Evolutionary conservation across 2,329 filamentous ascomycete genomes (phyloP), one percentile per base, ranked within the genome.

Genomic region (Colletotrichum eremochloae): DNA sequence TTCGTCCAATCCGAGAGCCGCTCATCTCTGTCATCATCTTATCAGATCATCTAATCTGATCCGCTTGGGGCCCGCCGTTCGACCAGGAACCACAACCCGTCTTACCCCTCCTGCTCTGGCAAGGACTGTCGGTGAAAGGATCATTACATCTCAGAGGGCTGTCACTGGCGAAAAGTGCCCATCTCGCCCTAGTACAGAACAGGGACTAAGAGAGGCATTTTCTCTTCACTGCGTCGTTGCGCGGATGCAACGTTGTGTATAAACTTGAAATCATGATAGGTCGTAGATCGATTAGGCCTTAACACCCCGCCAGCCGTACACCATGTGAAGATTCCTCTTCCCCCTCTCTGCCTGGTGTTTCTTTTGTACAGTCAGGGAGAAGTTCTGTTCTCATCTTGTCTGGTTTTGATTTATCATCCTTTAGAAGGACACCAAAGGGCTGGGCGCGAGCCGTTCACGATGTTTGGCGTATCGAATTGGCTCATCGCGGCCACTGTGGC

Each of bases 21-120:
- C 9, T 52, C 46, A 71, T 67, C 14, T 67, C 20, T 55, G 11
- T 24, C 36, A 52, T 63, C 68, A 67, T 58, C 68, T 67, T 71
- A 71, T 71, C 68, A 67, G 68, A 71, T 71, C 63, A 71, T 71
- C 68, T 67, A 71, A 71, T 71, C 68, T 67, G 63, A 67, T 71
- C 42, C 63, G 5, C 24, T 44, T 33, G 1, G 56, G 42, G 24
- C 38, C 55, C 56, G 38, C 55, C 55, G 20, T 57, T 40, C 55
- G 31, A 7, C 20, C 12, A 18, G 31, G 38, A 20, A 38, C 36
- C 40, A 38, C n/a, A 18, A 24, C 36, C 42, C 55, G 20, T 42
- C 55, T 58, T 18, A 58, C 55, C 40, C 12, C 38, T 36, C n/a
- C 56, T 44, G 31, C n/a, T n/a, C 56, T 33, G 31, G 56, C 6